A percentile compares a stretch with the other conserved stretches of the same genome.
Conservation (phyloP, 805 yeast species). For the Zygotorulaspora florentina region DNA sequence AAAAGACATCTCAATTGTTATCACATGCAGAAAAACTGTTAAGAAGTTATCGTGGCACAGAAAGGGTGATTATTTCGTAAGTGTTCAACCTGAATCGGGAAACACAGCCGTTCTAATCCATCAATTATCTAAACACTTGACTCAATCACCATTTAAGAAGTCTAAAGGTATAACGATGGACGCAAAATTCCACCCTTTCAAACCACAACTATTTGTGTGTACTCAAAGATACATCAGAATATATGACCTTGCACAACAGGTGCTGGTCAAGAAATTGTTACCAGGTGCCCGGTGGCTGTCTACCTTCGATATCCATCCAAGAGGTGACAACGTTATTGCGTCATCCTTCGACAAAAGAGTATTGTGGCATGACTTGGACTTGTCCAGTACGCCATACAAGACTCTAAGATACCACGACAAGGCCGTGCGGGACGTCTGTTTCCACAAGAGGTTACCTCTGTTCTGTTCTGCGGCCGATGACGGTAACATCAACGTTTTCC, state of each 20-base stretch:
- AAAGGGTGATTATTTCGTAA: conserved; percentile 93
- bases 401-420: conserved; percentile 90
- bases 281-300: conserved; percentile 98
- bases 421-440: conserved; percentile 84
- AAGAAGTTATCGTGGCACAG: conserved; percentile 93
- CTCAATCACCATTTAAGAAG: conserved; percentile 93
- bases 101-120: conserved; percentile 88
- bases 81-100: conserved; percentile 92
- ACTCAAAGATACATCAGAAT: conserved; percentile 90
- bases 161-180: conserved; percentile 93
- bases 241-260: conserved; percentile 86
- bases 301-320: conserved; percentile 87
- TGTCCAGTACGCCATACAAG: conserved; percentile 86
- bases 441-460: conserved; percentile 84
- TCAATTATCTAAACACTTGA: conserved; percentile 87
- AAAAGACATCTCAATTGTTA: conserved; percentile 68
- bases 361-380: conserved; percentile 94
- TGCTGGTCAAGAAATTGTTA: conserved; percentile 71
- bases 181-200: conserved; percentile 94
- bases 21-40: conserved; percentile 61
- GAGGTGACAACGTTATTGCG: conserved; percentile 91
- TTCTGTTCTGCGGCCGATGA: conserved; percentile 96
- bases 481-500: conserved; percentile 90
- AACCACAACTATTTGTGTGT: conserved; percentile 89
- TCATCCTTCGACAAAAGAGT: conserved; percentile 93